Conservation (phyloP, 257 asterid species). For the Pogostemon cablin region DNA sequence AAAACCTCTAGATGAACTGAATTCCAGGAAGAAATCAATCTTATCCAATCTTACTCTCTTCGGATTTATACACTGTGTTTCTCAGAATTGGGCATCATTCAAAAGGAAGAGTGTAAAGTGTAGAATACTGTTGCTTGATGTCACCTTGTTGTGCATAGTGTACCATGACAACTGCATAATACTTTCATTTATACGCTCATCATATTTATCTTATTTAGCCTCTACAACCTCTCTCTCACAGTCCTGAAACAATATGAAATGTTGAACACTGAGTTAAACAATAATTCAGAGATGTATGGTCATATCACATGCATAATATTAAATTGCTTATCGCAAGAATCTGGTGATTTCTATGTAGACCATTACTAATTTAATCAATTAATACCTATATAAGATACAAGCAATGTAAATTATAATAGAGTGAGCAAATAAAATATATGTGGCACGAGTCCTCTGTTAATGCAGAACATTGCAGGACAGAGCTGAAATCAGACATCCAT, state of each 20-base stretch:
- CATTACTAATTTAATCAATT: background rate
- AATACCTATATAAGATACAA: background rate
- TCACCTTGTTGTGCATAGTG: constrained; percentile 65
- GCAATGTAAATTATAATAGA: background rate
- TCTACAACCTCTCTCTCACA: constrained; percentile 76
- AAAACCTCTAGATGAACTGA: no score
- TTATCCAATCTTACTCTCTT: no score
- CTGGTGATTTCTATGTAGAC: background rate
- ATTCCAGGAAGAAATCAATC: no score
- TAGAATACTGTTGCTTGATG: no score
- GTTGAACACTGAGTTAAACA: background rate
- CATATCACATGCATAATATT: background rate
- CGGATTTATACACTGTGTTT: no score
- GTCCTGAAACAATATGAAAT: constrained; percentile 41
- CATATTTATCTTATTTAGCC: constrained; percentile 46
- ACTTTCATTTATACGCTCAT: constrained; percentile 52
- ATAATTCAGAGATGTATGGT: background rate
- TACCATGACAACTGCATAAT: constrained; percentile 79
- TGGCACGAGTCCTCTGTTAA: no score
- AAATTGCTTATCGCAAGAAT: background rate
- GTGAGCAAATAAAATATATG: no score
- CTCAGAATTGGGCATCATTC: no score
- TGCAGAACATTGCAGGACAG: no score
- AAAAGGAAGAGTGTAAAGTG: no score
- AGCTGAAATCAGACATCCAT: no score